Base-by-base conservation (phyloP, 345 rosid species). In the Eucalyptus pauciflora region DNA sequence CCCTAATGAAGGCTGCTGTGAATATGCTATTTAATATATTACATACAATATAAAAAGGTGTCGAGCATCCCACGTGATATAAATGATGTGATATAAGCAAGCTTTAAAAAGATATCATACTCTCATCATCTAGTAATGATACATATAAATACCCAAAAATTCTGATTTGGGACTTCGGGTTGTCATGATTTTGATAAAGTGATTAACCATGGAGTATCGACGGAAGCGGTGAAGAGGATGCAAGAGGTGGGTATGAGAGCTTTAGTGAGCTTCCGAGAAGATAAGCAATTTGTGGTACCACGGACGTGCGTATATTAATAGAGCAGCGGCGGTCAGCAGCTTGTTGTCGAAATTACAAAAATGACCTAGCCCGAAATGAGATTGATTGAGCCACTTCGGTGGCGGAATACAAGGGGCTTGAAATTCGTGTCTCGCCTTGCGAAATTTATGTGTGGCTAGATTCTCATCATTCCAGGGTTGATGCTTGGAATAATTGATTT, bases 171-270 rank as follows among this genome's bases (percentile, higher is more conserved):
- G 29, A 15, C 49, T 41, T 50, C 12, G 46, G 29, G 41, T 52
- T 67, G 3, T 56, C 27, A 56, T 9, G 60, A 56, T 56, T 56
- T 56, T 56, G 22, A 22, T 54, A 9, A 56, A 24, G 62, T 56
- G 62, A 56, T 56, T 56, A 56, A 56, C 62, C 27, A 56, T 0
- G 29, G 62, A 4, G 62, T 1, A 56, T 56, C 1, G 27, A 56
- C 29, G 13, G 27, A 56, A 56, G 62, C 12, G 12, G 29, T 56
- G 1, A 56, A 56, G 62, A 56, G 62, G 62, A 9, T 56, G 62
- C 62, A 56, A 56, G 1, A 0, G 62, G 62, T 8, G 62, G 27
- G 12, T 1, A 24, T 0, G 27, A 4, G 27, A 24, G 3, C 62
- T 56, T 22, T 56, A 0, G 29, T 9, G 29, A 24, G 62, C 62